Base-by-base conservation (phyloP, 1,284 basidiomycete species). In the Gastroboletus turbinatus region DNA sequence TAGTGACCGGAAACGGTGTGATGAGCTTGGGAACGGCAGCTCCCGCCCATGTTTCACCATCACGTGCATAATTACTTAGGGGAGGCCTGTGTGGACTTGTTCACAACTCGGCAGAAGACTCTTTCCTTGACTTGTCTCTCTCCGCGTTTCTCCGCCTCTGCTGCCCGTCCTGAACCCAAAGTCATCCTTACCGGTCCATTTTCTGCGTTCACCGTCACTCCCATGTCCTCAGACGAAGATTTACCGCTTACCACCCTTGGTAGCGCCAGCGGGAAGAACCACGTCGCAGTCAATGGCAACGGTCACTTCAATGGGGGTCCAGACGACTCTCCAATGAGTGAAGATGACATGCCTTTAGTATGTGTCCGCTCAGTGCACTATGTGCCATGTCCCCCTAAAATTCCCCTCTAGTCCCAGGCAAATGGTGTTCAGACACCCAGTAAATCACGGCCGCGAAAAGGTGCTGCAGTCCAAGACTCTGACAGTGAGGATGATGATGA, bases 401-500 rank as follows among this genome's bases (percentile, higher is more conserved):
- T 47, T 65, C 61, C 64, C 63, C 33, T 33, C 52, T 44, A 79
- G 75, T 81, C 78, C 16, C 78, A 83, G 73, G 70, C 76, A 49
- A 73, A 70, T 27, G 52, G 56, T 44, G 29, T 69, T 44, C 75
- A 75, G 63, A 71, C 74, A 62, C 81, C 76, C 61, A 64, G 67
- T 16, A 82, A 79, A 64, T 79, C 80, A 40, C 77, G 81, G 60
- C 66, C 76, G 30, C 78, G 61, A 58, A 90, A 89, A 72, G 82
- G 85, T 66, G 86, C 85, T 75, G 82, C 80, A 63, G 68, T 75
- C 53, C 75, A 74, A 19, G 79, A 80, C 16, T 77, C 71, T 57
- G 79, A 82, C 40, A 87, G 84, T 63, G 87, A 88, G n/a, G 87
- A 87, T 63, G 87, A 87, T n/a, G 86, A 88, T 61, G 87, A 90